Percentiles rank a stretch among this genome's conserved stretches.
Evolutionary conservation across 73 alveolate genomes (phyloP).

Genomic region (Paramecium bursaria): DNA sequence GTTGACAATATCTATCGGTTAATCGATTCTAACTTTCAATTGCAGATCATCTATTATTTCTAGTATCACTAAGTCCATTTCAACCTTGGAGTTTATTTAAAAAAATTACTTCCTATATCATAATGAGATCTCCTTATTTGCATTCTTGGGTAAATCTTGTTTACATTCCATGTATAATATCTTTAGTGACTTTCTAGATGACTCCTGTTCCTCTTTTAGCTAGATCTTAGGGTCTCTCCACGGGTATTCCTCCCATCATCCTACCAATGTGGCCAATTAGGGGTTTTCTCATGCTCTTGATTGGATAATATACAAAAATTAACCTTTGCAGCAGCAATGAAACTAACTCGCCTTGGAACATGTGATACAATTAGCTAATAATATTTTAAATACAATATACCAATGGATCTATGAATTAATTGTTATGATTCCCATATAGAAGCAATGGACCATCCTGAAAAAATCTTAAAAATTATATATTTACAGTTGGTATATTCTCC

Average conservation of each 20-base stretch:
- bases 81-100: slow-evolving; percentile 56
- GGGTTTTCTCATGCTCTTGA: slow-evolving; percentile 74
- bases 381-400: slow-evolving; percentile 69
- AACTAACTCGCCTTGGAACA: slow-evolving; percentile 72
- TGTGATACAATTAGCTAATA: slow-evolving; percentile 75
- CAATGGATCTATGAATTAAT: slow-evolving; percentile 94
- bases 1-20: slow-evolving; percentile 51
- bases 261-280: slow-evolving; percentile 82
- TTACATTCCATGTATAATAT: slow-evolving; percentile 73
- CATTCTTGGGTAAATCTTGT: slow-evolving; percentile 76
- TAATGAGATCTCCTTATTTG: slow-evolving; percentile 72
- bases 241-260: slow-evolving; percentile 86
- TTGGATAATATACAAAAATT: not conserved
- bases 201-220: slow-evolving; percentile 80
- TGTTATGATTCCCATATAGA: slow-evolving; percentile 96
- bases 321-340: slow-evolving; percentile 80
- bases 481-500: slow-evolving; percentile 68
- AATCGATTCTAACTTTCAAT: slow-evolving; percentile 49
- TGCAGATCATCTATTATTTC: slow-evolving; percentile 71
- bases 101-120: slow-evolving; percentile 66
- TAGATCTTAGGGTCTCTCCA: slow-evolving; percentile 86
- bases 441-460: slow-evolving; percentile 90
- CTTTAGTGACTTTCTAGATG: slow-evolving; percentile 69
- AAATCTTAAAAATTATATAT: not conserved
- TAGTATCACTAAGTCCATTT: slow-evolving; percentile 54